These are phyloP conservation scores for Pouteria campechiana DNA, from an alignment of 179 eudicot species.

Conservation along the genomic window DNA sequence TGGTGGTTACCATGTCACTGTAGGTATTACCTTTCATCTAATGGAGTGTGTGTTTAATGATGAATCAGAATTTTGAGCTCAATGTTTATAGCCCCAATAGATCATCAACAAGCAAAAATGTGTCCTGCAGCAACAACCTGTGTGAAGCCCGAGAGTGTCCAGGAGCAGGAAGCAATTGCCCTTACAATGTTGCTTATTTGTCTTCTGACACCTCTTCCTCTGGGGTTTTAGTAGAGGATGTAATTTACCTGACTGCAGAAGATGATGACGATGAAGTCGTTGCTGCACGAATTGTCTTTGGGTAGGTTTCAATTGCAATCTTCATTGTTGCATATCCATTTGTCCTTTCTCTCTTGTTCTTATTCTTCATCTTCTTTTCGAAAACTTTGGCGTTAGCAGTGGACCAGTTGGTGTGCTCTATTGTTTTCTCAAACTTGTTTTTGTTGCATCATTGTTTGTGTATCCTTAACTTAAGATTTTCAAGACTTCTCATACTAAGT, in stretches of 20 bases:
- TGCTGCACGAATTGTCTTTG: conserved; percentile 58
- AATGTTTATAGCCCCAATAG: conserved; percentile 66
- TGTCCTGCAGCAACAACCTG: conserved; percentile 62
- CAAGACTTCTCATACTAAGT: too few species aligned
- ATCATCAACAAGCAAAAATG: conserved; percentile 52
- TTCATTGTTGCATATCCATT: background rate
- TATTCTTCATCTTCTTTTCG: background rate
- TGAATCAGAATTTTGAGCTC: conserved; percentile 33
- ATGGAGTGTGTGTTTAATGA: background rate
- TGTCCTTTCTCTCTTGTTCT: background rate
- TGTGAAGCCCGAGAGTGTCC: conserved; percentile 53
- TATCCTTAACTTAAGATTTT: too few species aligned
- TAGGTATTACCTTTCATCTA: too few species aligned
- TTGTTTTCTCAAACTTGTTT: too few species aligned
- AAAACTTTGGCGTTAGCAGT: too few species aligned
- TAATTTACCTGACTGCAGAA: conserved; percentile 60
- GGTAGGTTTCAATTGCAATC: conserved; percentile 32
- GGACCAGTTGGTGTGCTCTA: too few species aligned
- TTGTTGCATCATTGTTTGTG: too few species aligned
- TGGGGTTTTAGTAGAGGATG: conserved; percentile 76
- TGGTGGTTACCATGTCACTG: conserved; percentile 42
- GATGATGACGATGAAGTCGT: conserved; percentile 32
- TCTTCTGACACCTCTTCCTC: conserved; percentile 70
- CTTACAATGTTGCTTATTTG: conserved; percentile 59
- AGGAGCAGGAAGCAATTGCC: conserved; percentile 28